Evolutionary conservation across 2,329 filamentous ascomycete species (phyloP).

Genomic region (Xylaria sp.): DNA sequence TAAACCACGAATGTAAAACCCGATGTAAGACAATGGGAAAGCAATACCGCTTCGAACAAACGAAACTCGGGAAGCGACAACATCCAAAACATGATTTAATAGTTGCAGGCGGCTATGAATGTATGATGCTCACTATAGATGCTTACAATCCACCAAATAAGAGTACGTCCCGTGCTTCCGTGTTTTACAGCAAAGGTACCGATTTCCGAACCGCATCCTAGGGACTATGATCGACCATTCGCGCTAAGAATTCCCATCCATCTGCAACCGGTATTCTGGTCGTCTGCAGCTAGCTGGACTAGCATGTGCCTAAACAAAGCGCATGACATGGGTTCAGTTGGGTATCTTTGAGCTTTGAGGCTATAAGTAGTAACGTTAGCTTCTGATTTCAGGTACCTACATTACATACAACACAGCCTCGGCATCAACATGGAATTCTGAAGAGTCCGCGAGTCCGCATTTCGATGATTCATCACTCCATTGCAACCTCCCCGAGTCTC

Average conservation of each 20-base stretch:
- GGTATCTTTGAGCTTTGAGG: background rate
- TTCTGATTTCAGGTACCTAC: conserved; percentile 15
- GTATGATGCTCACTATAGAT: background rate
- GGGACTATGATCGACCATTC: conserved; percentile 20
- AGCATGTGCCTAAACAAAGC: conserved; percentile 4
- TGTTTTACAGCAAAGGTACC: conserved; percentile 6
- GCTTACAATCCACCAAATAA: background rate
- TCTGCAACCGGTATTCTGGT: background rate
- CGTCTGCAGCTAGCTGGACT: conserved; percentile 4
- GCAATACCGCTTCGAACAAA: background rate
- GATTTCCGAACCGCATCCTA: background rate
- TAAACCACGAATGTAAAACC: background rate
- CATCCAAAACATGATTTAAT: background rate
- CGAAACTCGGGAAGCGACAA: background rate
- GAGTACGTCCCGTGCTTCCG: background rate
- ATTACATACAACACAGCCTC: no score
- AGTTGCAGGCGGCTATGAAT: background rate
- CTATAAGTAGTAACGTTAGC: background rate
- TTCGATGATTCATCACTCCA: conserved; percentile 38
- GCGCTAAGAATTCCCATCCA: conserved; percentile 4
- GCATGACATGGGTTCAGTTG: background rate
- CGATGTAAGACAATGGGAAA: background rate
- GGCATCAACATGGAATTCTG: background rate
- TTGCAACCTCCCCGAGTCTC: background rate
- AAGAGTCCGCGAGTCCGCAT: conserved; percentile 1